Evolutionary conservation across 1,284 basidiomycete genomes (phyloP), one percentile per base, ranked within the genome.

Genomic region (Cutaneotrichosporon sp.): DNA sequence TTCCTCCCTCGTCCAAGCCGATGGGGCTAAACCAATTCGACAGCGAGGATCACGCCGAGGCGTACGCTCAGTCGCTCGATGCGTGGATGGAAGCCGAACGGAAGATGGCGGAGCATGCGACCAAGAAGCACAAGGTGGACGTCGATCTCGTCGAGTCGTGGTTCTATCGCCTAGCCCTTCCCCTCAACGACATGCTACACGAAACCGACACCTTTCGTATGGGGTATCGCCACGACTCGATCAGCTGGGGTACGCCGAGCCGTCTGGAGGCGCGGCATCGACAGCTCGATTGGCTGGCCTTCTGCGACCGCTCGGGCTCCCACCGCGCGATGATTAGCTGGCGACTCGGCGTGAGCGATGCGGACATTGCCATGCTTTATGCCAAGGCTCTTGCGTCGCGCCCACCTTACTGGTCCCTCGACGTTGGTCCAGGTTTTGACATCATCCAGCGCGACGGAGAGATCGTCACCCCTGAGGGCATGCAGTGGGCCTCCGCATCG

Each of bases 341-440:
- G 43, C 43, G 31, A 11, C 17, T 33, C 19, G 43, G 17, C 20
- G 32, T 24, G 14, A n/a, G 16, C 7, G 43, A 32, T 9, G 17
- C 12, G 7, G 43, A 45, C 31, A n/a, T 45, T 8, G 31, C 12
- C 7, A 12, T 20, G 25, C 29, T 45, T 32, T 45, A 33, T 32
- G 5, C 22, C 19, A 9, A 34, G 8, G 31, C 43, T 7, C 20
- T 27, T 5, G n/a, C 31, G 3, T 1, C 4, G 2, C 26, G 29
- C 14, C 41, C 26, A 3, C 26, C 9, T 4, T 12, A 17, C 8
- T 47, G 51, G 39, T 16, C 37, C 10, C 24, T 52, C 19, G 51
- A 52, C 26, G 25, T 49, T 24, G n/a, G 29, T 11, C 46, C 46
- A 6, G 52, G 52, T 20, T 49, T 53, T 19, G 29, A 42, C 20